Evolutionary conservation across 2,329 filamentous ascomycete genomes (phyloP).

Genomic region (Tolypocladium album): DNA sequence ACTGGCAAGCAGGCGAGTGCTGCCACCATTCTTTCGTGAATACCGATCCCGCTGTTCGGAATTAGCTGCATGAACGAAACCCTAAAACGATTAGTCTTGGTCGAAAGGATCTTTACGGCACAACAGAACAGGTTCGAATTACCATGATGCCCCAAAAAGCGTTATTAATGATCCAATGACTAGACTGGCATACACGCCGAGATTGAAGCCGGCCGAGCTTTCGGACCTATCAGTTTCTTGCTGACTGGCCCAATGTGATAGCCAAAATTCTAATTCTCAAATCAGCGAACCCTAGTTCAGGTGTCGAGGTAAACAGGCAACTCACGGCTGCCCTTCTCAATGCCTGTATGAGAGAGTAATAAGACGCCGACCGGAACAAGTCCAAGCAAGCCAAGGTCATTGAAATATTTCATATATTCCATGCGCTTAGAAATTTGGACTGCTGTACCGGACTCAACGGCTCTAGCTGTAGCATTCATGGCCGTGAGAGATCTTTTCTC

Average conservation of each 20-base stretch:
- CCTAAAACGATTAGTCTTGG: background rate
- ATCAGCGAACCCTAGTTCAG: background rate
- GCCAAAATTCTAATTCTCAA: background rate
- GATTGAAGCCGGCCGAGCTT: background rate
- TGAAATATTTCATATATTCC: background rate
- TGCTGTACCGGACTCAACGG: background rate
- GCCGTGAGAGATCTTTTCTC: background rate
- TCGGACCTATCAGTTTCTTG: background rate
- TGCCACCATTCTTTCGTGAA: slow-evolving; percentile 1
- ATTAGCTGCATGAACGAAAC: background rate
- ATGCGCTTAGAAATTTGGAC: background rate
- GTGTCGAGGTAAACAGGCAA: background rate
- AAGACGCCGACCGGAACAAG: background rate
- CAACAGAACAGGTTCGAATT: background rate
- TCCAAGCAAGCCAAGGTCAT: background rate
- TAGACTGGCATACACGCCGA: background rate
- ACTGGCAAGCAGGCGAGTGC: background rate
- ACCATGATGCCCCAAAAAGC: background rate
- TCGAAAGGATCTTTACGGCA: background rate
- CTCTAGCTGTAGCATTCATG: background rate
- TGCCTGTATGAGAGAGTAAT: background rate
- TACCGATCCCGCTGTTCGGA: background rate
- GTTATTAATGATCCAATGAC: background rate
- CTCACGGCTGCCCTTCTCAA: slow-evolving; percentile 1
- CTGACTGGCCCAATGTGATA: background rate